A percentile compares a stretch with the other conserved stretches of the same genome.
phyloP scores from a whole-genome alignment of 176 grass and related monocot genomes.

The Thinopyrum elongatum region DNA sequence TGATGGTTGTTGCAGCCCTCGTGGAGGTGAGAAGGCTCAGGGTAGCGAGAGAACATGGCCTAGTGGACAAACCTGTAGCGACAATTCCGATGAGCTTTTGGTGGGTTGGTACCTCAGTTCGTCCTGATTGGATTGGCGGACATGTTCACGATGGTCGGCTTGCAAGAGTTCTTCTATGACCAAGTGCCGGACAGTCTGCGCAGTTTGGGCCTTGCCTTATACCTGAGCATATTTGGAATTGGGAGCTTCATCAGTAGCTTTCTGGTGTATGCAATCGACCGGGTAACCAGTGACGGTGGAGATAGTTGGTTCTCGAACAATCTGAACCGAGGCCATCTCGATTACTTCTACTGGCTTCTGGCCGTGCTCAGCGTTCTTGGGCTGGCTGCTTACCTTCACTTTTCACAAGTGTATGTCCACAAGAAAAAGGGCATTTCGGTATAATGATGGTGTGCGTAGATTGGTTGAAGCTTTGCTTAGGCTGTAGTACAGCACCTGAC shows the following conservation, averaged over 20 bases:
- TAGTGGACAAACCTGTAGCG: constrained; percentile 37
- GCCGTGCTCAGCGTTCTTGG: constrained; percentile 40
- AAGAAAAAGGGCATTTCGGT: constrained; percentile 35
- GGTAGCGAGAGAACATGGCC: constrained; percentile 39
- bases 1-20: constrained; percentile 47
- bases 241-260: constrained; percentile 40
- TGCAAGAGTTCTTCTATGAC: constrained; percentile 71
- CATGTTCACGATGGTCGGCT: constrained; percentile 48
- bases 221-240: constrained; percentile 39
- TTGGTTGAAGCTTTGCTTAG: not conserved
- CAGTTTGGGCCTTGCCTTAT: constrained; percentile 55
- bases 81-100: constrained; percentile 57
- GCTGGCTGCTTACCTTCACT: constrained; percentile 32
- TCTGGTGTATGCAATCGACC: constrained; percentile 43
- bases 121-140: constrained; percentile 40
- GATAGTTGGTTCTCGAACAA: constrained; percentile 58
- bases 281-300: constrained; percentile 27
- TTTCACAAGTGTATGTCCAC: constrained; percentile 30
- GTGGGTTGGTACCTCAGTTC: constrained; percentile 61
- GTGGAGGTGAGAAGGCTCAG: constrained; percentile 56
- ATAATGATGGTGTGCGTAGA: not conserved
- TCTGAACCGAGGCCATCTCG: constrained; percentile 48
- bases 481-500: not conserved
- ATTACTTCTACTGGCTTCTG: constrained; percentile 69
- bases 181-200: constrained; percentile 53